Percentiles rank a stretch among this genome's conserved stretches.
These are phyloP conservation scores for Coemansia sp. DNA, from an alignment of 192 early-diverging fungal genomes.

Conservation along the genomic window DNA sequence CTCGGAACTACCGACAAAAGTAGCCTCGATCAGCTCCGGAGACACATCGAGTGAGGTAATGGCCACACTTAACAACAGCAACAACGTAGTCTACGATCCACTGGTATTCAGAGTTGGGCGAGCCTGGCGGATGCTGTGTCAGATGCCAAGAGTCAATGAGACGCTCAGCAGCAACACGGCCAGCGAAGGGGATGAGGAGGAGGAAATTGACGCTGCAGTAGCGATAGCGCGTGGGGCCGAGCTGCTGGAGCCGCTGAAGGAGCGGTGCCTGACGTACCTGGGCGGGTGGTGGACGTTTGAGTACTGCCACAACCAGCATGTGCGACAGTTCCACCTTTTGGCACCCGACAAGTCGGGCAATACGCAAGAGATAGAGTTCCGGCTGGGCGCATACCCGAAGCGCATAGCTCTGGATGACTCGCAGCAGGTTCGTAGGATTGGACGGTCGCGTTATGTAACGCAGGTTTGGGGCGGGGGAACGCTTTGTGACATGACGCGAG, in stretches of 20 bases:
- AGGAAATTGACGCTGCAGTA: conserved; percentile 15
- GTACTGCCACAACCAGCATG: conserved; percentile 69
- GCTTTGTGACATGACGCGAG: conserved; percentile 69
- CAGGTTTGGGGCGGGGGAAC: conserved; percentile 74
- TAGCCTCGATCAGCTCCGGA: conserved; percentile 4
- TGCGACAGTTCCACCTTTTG: conserved; percentile 62
- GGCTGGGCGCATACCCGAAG: conserved; percentile 34
- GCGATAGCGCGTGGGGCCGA: conserved; percentile 58
- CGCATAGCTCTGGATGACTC: conserved; percentile 24
- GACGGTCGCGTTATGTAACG: conserved; percentile 62
- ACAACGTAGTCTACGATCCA: conserved; percentile 23
- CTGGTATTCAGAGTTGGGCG: conserved; percentile 17
- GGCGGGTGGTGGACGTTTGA: conserved; percentile 78
- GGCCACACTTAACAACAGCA: background rate
- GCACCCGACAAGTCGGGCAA: conserved; percentile 26
- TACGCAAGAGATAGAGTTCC: conserved; percentile 40
- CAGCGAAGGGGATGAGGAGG: conserved; percentile 30
- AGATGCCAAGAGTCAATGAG: conserved; percentile 51
- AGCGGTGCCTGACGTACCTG: conserved; percentile 54
- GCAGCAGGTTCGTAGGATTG: conserved; percentile 34
- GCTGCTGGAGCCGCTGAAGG: conserved; percentile 43
- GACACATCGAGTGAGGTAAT: background rate
- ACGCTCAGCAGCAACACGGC: background rate
- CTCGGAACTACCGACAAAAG: conserved; percentile 12
- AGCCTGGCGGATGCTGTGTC: conserved; percentile 51